These are phyloP conservation scores for Ophiocordyceps polyrhachis-furcata DNA, from an alignment of 2,329 filamentous ascomycete genomes.

Conservation along the genomic window DNA sequence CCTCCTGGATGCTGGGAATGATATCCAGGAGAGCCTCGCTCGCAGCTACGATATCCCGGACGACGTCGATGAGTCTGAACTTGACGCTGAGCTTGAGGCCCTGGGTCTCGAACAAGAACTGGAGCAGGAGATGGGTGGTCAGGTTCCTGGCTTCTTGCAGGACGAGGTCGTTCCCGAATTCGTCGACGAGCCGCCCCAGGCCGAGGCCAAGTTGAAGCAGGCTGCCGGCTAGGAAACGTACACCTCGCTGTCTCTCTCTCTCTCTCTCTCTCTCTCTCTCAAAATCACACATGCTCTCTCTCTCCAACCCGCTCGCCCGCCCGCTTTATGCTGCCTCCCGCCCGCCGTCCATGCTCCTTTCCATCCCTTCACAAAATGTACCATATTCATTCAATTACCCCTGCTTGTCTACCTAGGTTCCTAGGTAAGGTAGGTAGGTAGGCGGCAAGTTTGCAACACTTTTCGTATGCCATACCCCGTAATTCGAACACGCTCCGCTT, in stretches of 20 bases:
- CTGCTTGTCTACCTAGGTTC: no score
- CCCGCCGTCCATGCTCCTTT: background rate
- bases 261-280: no score
- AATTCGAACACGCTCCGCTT: background rate
- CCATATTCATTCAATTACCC: background rate
- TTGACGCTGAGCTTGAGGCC: slow-evolving; percentile 92
- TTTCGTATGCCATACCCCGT: background rate
- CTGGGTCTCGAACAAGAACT: slow-evolving; percentile 86
- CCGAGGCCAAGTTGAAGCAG: slow-evolving; percentile 62
- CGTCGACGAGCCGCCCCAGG: slow-evolving; percentile 73
- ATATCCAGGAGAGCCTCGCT: slow-evolving; percentile 89
- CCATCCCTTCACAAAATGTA: background rate
- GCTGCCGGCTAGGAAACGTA: slow-evolving; percentile 32
- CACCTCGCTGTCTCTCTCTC: no score
- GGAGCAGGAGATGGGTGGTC: slow-evolving; percentile 45
- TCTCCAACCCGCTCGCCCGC: no score
- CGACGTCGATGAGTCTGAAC: slow-evolving; percentile 87
- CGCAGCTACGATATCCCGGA: slow-evolving; percentile 89
- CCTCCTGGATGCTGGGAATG: slow-evolving; percentile 90
- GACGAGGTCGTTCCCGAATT: slow-evolving; percentile 79
- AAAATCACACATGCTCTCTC: no score
- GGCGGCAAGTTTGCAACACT: background rate
- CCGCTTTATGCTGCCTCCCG: background rate
- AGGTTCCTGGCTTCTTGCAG: slow-evolving; percentile 70
- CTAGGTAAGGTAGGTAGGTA: background rate